A percentile compares a stretch with the other conserved stretches of the same genome.
Conservation (phyloP, 1,284 basidiomycete genomes). For the Coniferiporia weirii region DNA sequence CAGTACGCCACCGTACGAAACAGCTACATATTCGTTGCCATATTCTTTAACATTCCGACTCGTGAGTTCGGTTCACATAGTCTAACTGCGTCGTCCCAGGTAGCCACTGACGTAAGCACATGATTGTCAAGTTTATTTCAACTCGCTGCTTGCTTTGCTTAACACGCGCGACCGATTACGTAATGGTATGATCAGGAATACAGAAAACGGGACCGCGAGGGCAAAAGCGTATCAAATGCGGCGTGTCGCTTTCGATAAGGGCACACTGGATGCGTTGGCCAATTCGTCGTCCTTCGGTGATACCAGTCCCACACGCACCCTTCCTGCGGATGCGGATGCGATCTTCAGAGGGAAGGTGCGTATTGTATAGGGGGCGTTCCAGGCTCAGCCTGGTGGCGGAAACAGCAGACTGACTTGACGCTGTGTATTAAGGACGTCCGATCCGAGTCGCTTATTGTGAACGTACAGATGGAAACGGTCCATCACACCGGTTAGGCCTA, state of each 20-base stretch:
- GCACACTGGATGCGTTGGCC: background rate
- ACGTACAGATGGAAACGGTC: background rate
- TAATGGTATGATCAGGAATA: background rate
- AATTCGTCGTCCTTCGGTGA: background rate
- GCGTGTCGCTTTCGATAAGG: background rate
- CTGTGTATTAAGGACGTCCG: background rate
- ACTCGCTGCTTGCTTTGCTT: conserved; percentile 2
- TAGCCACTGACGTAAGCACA: background rate
- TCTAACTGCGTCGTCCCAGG: background rate
- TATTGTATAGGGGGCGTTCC: too few species aligned
- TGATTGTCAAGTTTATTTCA: background rate
- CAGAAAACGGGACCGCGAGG: background rate
- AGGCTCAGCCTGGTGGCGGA: too few species aligned
- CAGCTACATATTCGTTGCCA: conserved; percentile 23
- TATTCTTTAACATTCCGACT: conserved; percentile 22
- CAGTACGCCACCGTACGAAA: conserved; percentile 22
- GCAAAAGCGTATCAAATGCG: background rate
- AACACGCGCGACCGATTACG: background rate
- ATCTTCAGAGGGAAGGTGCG: too few species aligned
- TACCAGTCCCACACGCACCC: background rate
- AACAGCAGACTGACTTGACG: too few species aligned
- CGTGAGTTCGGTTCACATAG: conserved; percentile 8
- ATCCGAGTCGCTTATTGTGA: background rate
- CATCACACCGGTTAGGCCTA: background rate
- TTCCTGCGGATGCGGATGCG: too few species aligned